Evolutionary conservation across 1,284 basidiomycete species (phyloP).

Genomic region (Trichosporon faecale): DNA sequence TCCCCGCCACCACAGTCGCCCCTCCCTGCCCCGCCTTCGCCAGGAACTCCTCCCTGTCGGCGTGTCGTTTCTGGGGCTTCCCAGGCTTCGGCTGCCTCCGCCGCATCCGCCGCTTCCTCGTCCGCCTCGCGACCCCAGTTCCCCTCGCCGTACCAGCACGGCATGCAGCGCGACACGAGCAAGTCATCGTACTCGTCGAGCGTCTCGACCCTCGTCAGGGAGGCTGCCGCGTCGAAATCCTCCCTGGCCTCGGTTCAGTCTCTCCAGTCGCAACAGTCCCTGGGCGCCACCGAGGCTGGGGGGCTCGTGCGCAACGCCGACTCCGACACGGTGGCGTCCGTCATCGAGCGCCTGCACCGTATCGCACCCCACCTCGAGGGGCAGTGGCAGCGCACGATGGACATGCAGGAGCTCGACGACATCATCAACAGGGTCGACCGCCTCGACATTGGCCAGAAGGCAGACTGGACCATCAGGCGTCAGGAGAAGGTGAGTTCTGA

Average conservation of each 20-base stretch:
- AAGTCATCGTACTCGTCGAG: conserved; percentile 3
- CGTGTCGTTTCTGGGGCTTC: not conserved
- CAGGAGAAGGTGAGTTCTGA: not conserved
- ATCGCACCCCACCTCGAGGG: conserved; percentile 79
- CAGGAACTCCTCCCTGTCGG: not conserved
- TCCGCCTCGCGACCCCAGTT: not conserved
- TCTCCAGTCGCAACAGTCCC: not conserved
- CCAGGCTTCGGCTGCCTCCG: not conserved
- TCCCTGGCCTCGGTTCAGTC: not conserved
- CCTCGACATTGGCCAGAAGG: not conserved
- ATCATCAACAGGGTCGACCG: not conserved
- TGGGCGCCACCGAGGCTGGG: not conserved
- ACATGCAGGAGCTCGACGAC: conserved; percentile 29
- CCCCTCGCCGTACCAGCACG: not conserved
- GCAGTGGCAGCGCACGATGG: conserved; percentile 54
- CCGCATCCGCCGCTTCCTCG: not conserved
- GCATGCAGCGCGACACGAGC: not conserved
- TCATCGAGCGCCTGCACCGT: conserved; percentile 78
- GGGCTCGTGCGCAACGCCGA: conserved; percentile 53
- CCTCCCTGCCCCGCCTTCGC: not conserved
- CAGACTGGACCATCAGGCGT: not conserved
- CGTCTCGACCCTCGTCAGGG: conserved; percentile 9
- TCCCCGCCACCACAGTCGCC: conserved; percentile 19
- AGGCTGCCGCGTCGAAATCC: not conserved
- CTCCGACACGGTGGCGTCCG: conserved; percentile 73